Evolutionary conservation across 495 filamentous ascomycete species (phyloP).

Genomic region (Penicillium pancosmium): DNA sequence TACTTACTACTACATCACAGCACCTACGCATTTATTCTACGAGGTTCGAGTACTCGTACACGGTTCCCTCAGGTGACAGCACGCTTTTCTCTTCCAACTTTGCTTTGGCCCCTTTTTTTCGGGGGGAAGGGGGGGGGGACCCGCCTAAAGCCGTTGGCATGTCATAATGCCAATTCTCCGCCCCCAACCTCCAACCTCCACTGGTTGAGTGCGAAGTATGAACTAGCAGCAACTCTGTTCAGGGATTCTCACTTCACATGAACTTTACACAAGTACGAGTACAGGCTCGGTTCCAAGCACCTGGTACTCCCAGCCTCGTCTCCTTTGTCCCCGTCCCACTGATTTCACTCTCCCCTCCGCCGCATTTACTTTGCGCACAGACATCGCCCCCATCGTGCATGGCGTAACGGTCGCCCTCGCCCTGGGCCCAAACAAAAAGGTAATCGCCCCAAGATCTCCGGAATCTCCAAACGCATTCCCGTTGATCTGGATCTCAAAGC

Average conservation of each 20-base stretch:
- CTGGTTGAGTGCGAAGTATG: neutral
- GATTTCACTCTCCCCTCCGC: neutral
- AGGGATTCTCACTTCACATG: no score
- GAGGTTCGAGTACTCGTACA: no score
- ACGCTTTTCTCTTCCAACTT: no score
- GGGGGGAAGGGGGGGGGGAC: neutral
- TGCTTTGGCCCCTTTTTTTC: no score
- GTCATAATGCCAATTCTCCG: neutral
- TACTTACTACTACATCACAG: no score
- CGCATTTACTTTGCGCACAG: slow-evolving; percentile 20
- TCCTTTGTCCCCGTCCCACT: neutral
- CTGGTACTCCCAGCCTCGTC: slow-evolving; percentile 16
- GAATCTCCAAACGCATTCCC: slow-evolving; percentile 16
- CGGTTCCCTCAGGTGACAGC: no score
- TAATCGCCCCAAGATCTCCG: slow-evolving; percentile 28
- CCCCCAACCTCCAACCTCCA: neutral
- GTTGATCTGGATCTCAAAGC: slow-evolving; percentile 17
- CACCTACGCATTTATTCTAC: no score
- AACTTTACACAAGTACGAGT: no score
- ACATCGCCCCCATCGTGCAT: slow-evolving; percentile 25
- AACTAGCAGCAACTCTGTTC: no score
- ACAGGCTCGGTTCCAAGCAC: slow-evolving; percentile 10
- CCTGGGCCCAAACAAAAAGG: slow-evolving; percentile 19
- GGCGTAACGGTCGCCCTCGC: slow-evolving; percentile 25
- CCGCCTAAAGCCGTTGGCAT: neutral